Conservation (phyloP, 2,329 filamentous ascomycete species). For the Fusarium heterosporum region DNA sequence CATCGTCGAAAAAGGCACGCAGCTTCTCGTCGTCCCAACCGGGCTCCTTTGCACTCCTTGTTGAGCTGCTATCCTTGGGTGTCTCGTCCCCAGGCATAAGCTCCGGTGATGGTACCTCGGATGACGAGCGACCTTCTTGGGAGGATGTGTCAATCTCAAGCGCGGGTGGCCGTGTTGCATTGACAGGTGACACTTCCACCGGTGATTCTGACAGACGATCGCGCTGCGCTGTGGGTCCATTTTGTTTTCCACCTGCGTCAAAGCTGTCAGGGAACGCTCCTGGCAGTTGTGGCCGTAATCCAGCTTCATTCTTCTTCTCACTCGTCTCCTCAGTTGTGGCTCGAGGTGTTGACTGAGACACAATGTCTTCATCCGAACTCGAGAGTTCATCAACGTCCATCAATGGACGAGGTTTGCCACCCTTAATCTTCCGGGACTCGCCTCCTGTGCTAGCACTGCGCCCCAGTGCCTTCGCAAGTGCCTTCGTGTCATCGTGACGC, state of each 20-base stretch:
- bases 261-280: conserved; percentile 59
- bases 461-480: conserved; percentile 38
- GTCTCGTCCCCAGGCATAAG: conserved; percentile 61
- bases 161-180: conserved; percentile 68
- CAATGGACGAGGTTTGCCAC: conserved; percentile 64
- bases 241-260: conserved; percentile 49
- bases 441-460: conserved; percentile 51
- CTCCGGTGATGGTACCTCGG: conserved; percentile 74
- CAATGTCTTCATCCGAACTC: conserved; percentile 62
- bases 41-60: conserved; percentile 53
- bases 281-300: conserved; percentile 51
- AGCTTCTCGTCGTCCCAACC: conserved; percentile 90
- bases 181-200: conserved; percentile 62
- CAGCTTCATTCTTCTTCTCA: conserved; percentile 39
- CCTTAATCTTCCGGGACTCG: conserved; percentile 66
- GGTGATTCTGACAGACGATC: conserved; percentile 75
- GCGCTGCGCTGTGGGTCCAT: conserved; percentile 50
- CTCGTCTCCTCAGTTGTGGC: conserved; percentile 30
- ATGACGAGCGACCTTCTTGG: conserved; percentile 73
- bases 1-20: conserved; percentile 90
- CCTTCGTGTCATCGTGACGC: conserved; percentile 54
- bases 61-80: conserved; percentile 53
- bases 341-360: conserved; percentile 41
- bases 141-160: conserved; percentile 78
- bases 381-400: conserved; percentile 79